Evolutionary conservation across 2,329 filamentous ascomycete genomes (phyloP), one percentile per base, ranked within the genome.

Genomic region (Gaeumannomyces sp.): DNA sequence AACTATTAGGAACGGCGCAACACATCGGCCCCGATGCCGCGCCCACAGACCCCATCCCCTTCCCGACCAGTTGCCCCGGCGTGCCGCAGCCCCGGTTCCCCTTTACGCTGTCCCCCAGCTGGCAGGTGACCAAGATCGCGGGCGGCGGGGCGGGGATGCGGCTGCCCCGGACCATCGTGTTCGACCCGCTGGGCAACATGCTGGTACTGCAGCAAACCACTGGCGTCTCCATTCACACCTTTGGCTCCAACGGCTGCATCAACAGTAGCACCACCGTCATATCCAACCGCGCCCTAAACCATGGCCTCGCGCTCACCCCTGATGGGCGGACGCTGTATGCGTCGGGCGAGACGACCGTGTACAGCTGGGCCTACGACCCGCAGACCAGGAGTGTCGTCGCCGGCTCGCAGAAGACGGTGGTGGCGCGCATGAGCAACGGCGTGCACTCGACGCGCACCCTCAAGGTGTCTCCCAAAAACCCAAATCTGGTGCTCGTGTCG

Each of bases 361-460:
- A 79, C 72, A 77, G 80, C 29, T 89, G 85, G 83, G 73, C 75
- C 50, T 90, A 89, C 70, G 78, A 88, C 71, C 72, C 81, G 11
- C 72, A 73, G 7, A 75, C 78, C 7, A 76, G 78, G 64, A 81
- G 80, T 16, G 80, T 81, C 59, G 76, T 76, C 60, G 76, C 75
- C 65, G 33, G 33, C 11, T 35, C 33, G 33, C 78, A 80, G 65
- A 75, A 75, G 69, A 75, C 76, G 5, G 72, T 77, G 25, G 71
- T 80, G 27, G 71, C 69, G 62, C 73, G 74, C 66, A 80, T 80
- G 73, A 74, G 75, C 65, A 70, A 74, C 16, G 76, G 75, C 14
- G 73, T 77, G 45, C 77, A 79, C 69, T 76, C 75, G 38, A 76
- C 77, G 0, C 70, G 78, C 27, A 75, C 75, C 56, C 65, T 79